Base-by-base conservation (phyloP, 1,139 yeast species). In the Protomyces lactucae-debilis region DNA sequence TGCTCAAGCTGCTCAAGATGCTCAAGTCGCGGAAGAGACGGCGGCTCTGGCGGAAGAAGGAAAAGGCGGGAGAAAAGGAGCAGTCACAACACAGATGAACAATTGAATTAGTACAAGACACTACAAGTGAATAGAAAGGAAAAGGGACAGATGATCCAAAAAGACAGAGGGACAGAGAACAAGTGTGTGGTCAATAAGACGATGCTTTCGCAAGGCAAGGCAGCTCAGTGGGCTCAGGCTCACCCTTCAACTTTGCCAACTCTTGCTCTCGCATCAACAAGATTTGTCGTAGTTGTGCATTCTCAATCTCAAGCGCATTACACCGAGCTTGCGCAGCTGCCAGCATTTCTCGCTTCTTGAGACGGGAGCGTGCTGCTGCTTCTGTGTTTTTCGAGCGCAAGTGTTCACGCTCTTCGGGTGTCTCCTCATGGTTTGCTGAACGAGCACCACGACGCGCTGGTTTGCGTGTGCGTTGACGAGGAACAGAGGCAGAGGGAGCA, bases 311-410 rank as follows among this genome's bases (percentile, higher is more conserved):
- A 16, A 59, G 21, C 25, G 52, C 57, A 9, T 43, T 39, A 16
- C 52, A 39, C 2, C 57, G 52, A n/a, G n/a, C 23, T 45, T 52
- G 52, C 3, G 57, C 57, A 10, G 12, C 14, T 9, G 25, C 52
- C 46, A 59, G 40, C 52, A 40, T 48, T 6, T 46, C 64, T 84
- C 88, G 85, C 78, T 91, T 90, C 77, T 96, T 85, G 52, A 96
- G 96, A 71, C 98, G 83, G 54, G 97, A 90, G 74, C 97, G 83
- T 76, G 98, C 85, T 16, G 98, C 98, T 67, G 98, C 97, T 75
- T 91, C 97, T 28, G 98, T 92, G 80, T 92, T 92, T 76, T 92
- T 85, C 52, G 97, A 97, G 73, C 99, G 85, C 72, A 28, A 6
- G 32, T 28, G 5, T 28, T 28, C 32, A 28, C 32, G 83, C 25